Conservation (phyloP, 2,329 filamentous ascomycete species). For the Pezicula radicicola region DNA sequence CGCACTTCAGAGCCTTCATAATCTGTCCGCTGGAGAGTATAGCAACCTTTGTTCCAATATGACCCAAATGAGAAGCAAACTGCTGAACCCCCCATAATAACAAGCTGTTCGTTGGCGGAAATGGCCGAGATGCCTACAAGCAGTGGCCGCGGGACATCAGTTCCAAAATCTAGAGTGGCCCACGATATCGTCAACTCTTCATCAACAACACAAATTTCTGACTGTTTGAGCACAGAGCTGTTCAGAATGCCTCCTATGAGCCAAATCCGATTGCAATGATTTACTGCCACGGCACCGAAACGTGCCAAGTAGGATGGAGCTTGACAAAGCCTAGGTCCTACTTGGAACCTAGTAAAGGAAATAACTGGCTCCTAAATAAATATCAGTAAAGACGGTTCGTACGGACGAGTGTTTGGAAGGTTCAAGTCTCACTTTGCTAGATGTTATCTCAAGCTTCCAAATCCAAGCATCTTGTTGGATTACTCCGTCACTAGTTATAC, state of each 20-base stretch:
- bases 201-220: slow-evolving; percentile 43
- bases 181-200: background rate
- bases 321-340: no score
- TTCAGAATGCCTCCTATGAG: slow-evolving; percentile 43
- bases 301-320: slow-evolving; percentile 21
- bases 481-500: slow-evolving; percentile 62
- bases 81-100: slow-evolving; percentile 76
- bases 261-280: slow-evolving; percentile 24
- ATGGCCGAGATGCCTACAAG: slow-evolving; percentile 66
- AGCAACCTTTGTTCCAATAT: slow-evolving; percentile 67
- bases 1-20: background rate
- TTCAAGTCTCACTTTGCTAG: slow-evolving; percentile 10
- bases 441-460: slow-evolving; percentile 52
- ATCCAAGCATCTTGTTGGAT: slow-evolving; percentile 60
- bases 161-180: background rate
- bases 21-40: slow-evolving; percentile 8
- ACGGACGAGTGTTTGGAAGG: background rate
- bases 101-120: slow-evolving; percentile 42
- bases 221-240: slow-evolving; percentile 39
- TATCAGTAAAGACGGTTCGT: no score
- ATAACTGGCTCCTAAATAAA: slow-evolving; percentile 26
- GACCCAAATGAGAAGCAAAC: slow-evolving; percentile 91
- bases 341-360: slow-evolving; percentile 14
- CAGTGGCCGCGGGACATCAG: slow-evolving; percentile 53
- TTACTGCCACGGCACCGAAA: slow-evolving; percentile 40